phyloP scores from a whole-genome alignment of 2,329 filamentous ascomycete species.

The Aspergillus fischeri region DNA sequence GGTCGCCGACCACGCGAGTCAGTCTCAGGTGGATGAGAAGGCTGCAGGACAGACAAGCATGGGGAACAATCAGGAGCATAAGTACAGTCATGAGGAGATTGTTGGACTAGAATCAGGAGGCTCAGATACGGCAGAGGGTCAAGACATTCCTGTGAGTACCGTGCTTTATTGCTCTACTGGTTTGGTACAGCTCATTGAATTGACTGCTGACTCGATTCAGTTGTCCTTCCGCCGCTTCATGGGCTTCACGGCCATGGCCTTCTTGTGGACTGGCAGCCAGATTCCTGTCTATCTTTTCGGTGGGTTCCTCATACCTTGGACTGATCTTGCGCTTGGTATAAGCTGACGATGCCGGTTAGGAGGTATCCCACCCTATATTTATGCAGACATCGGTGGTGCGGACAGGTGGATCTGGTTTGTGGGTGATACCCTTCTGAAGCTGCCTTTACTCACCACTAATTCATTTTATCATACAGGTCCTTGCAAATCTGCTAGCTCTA shows the following conservation, averaged over 20 bases:
- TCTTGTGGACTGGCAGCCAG: constrained; percentile 59
- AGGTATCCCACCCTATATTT: constrained; percentile 53
- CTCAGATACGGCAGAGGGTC: constrained; percentile 29
- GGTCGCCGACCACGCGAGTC: constrained; percentile 13
- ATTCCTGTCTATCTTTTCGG: constrained; percentile 55
- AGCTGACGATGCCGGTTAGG: constrained; percentile 20
- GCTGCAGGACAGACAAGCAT: constrained; percentile 20
- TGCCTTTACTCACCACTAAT: background rate
- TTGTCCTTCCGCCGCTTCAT: constrained; percentile 51
- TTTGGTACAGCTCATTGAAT: background rate
- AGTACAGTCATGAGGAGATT: constrained; percentile 46
- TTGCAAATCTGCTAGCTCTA: constrained; percentile 51
- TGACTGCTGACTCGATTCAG: constrained; percentile 27
- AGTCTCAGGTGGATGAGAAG: constrained; percentile 27
- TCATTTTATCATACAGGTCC: constrained; percentile 29
- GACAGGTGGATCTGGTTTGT: constrained; percentile 61
- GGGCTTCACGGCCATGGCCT: constrained; percentile 55
- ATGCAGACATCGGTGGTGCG: constrained; percentile 56
- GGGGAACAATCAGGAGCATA: constrained; percentile 24
- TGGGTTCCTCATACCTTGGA: constrained; percentile 18
- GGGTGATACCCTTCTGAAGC: constrained; percentile 9
- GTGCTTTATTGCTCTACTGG: background rate
- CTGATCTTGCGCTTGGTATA: background rate
- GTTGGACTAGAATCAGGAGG: constrained; percentile 32
- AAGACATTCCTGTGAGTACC: constrained; percentile 42